Percentiles rank a stretch among this genome's conserved stretches.
Evolutionary conservation across 2,329 filamentous ascomycete species (phyloP).

Genomic region (Ophiostoma sp.): DNA sequence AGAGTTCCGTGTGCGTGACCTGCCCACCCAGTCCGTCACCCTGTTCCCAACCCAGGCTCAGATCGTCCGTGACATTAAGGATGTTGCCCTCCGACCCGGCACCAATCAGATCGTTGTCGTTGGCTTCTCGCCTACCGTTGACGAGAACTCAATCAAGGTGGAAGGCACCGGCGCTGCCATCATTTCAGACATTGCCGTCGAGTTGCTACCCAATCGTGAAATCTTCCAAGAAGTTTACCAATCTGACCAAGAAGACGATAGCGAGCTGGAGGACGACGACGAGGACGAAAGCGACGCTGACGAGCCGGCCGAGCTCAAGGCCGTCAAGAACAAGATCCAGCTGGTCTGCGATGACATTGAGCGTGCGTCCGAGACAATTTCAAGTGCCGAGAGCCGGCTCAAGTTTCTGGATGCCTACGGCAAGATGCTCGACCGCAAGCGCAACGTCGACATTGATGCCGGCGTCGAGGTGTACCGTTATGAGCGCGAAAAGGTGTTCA

Average conservation of each 20-base stretch:
- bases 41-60: conserved; percentile 59
- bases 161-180: conserved; percentile 54
- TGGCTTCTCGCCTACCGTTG: conserved; percentile 49
- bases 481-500: conserved; percentile 41
- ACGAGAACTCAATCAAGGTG: conserved; percentile 55
- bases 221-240: conserved; percentile 52
- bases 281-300: conserved; percentile 31
- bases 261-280: conserved; percentile 30
- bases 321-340: conserved; percentile 33
- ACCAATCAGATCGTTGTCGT: conserved; percentile 52
- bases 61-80: conserved; percentile 54
- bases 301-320: conserved; percentile 31
- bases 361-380: conserved; percentile 32
- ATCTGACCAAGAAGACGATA: conserved; percentile 38
- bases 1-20: conserved; percentile 52
- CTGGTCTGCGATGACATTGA: conserved; percentile 33
- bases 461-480: conserved; percentile 40
- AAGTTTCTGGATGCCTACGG: conserved; percentile 40
- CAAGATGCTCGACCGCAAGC: conserved; percentile 36
- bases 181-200: conserved; percentile 58
- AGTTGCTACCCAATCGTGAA: conserved; percentile 51
- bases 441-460: conserved; percentile 35
- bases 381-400: conserved; percentile 38
- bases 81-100: conserved; percentile 50
- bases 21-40: conserved; percentile 56